Evolutionary conservation across 2,329 filamentous ascomycete species (phyloP).

Genomic region (Cytospora schulzeri): DNA sequence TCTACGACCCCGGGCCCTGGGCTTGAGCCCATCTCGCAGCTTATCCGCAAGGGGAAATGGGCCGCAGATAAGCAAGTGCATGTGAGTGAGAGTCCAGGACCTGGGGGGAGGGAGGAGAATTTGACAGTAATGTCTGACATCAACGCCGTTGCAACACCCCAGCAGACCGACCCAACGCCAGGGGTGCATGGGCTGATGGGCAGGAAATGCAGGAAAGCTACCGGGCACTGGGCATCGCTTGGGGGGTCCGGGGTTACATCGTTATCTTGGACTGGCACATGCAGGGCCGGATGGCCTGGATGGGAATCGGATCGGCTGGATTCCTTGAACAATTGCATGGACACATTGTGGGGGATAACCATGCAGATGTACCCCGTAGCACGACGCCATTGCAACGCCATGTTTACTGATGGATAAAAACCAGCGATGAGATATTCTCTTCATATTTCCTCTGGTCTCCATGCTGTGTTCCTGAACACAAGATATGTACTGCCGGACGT

Average conservation of each 20-base stretch:
- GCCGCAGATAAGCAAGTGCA: conserved; percentile 15
- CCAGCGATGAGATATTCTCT: background rate
- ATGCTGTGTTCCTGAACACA: background rate
- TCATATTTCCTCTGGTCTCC: background rate
- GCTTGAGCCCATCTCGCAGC: background rate
- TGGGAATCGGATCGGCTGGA: background rate
- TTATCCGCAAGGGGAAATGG: background rate
- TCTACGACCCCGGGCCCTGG: background rate
- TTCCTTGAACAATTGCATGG: background rate
- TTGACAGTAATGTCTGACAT: background rate
- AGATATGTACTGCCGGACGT: too few species aligned
- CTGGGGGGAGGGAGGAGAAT: too few species aligned
- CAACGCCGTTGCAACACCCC: background rate
- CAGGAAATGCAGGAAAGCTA: background rate
- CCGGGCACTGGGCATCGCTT: background rate
- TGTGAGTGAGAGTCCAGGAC: background rate
- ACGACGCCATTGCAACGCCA: background rate
- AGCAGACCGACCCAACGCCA: background rate
- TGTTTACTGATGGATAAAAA: background rate
- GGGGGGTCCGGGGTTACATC: background rate
- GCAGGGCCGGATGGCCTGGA: background rate
- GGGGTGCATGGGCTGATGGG: too few species aligned
- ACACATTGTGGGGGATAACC: background rate
- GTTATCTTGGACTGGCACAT: conserved; percentile 8
- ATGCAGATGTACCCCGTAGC: background rate